A percentile compares a stretch with the other conserved stretches of the same genome.
These are phyloP conservation scores for Elsinoe ampelina DNA, from an alignment of 2,329 filamentous ascomycete species.

Conservation along the genomic window DNA sequence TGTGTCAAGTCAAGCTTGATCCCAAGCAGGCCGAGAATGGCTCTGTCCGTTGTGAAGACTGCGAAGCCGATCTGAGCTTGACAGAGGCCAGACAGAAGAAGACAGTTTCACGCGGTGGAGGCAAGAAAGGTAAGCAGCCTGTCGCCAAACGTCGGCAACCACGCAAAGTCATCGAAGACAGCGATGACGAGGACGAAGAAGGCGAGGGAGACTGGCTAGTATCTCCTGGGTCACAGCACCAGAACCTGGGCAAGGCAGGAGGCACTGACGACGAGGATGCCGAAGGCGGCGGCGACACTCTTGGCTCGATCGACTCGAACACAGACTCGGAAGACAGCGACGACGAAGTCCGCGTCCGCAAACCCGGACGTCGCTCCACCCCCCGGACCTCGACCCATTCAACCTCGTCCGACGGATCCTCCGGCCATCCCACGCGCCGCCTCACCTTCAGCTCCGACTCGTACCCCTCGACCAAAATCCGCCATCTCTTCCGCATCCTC, in stretches of 20 bases:
- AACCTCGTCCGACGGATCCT: conserved; percentile 34
- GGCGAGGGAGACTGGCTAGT: conserved; percentile 72
- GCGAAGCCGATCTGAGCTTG: conserved; percentile 57
- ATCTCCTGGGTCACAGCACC: conserved; percentile 53
- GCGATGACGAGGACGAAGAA: conserved; percentile 53
- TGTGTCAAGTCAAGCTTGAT: conserved; percentile 64
- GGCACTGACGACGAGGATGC: conserved; percentile 80
- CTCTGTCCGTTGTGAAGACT: conserved; percentile 59
- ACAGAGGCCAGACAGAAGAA: conserved; percentile 23
- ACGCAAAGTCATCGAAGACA: conserved; percentile 51
- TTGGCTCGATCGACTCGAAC: conserved; percentile 62
- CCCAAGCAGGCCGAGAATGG: conserved; percentile 45
- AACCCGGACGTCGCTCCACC: conserved; percentile 27
- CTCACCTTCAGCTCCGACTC: conserved; percentile 33
- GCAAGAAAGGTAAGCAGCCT: conserved; percentile 20
- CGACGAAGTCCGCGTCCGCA: conserved; percentile 20
- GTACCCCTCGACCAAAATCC: conserved; percentile 80
- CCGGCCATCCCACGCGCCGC: conserved; percentile 17
- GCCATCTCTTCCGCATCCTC: conserved; percentile 72
- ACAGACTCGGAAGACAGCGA: conserved; percentile 44
- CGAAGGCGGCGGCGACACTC: conserved; percentile 73
- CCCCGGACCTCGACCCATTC: conserved; percentile 33
- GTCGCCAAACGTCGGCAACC: conserved; percentile 36
- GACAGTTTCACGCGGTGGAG: conserved; percentile 20
- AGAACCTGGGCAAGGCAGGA: conserved; percentile 54